Evolutionary conservation across 2,329 filamentous ascomycete species (phyloP).

Genomic region (Colletotrichum salicis): DNA sequence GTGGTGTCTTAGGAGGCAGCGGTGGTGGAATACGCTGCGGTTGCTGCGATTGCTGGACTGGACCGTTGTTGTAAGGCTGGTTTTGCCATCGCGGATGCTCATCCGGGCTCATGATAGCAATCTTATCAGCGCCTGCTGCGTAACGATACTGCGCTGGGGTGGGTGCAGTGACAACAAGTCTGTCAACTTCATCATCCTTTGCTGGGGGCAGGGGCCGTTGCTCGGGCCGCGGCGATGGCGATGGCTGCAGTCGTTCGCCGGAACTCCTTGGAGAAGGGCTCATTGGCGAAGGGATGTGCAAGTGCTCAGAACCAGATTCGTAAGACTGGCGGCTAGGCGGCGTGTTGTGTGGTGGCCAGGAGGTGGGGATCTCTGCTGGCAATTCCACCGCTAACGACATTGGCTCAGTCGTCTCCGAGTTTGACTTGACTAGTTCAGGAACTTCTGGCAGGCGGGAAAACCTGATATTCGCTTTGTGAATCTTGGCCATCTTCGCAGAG

Average conservation of each 20-base stretch:
- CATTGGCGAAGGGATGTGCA: constrained; percentile 51
- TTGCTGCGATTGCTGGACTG: constrained; percentile 39
- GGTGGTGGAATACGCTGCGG: constrained; percentile 67
- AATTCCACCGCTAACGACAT: constrained; percentile 68
- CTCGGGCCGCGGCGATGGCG: constrained; percentile 42
- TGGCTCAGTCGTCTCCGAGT: constrained; percentile 55
- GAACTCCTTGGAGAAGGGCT: constrained; percentile 62
- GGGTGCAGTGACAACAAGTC: constrained; percentile 65
- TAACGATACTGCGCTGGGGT: constrained; percentile 68
- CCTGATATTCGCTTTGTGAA: constrained; percentile 79
- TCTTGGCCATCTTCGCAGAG: constrained; percentile 83
- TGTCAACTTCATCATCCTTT: constrained; percentile 59
- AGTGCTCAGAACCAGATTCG: constrained; percentile 64
- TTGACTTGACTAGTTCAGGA: constrained; percentile 56
- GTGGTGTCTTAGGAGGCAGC: constrained; percentile 80
- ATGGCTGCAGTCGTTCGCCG: constrained; percentile 55
- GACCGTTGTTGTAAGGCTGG: constrained; percentile 35
- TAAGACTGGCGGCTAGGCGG: constrained; percentile 63
- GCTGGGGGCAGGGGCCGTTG: constrained; percentile 45
- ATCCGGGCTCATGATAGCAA: constrained; percentile 70
- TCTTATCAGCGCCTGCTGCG: constrained; percentile 73
- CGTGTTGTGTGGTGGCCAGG: constrained; percentile 48
- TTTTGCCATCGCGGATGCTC: constrained; percentile 61
- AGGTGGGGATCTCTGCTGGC: constrained; percentile 63
- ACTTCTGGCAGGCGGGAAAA: constrained; percentile 63